phyloP scores from a whole-genome alignment of 257 asterid genomes.

The Solanum rostratum region DNA sequence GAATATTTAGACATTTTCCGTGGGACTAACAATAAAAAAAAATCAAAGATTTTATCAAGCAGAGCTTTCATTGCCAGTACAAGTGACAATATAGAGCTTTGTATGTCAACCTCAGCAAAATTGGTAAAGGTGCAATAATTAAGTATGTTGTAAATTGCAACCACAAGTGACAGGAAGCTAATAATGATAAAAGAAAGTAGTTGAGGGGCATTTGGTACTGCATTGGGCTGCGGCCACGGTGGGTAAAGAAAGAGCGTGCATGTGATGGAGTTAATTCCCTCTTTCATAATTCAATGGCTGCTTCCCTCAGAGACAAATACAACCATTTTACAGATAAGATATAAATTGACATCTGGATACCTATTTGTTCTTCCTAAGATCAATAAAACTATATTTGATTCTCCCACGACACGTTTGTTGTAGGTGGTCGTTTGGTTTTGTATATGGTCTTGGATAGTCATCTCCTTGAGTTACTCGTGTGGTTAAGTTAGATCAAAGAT shows the following conservation, averaged over 20 bases:
- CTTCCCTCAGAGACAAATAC: neutral
- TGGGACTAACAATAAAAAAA: neutral
- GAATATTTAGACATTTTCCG: neutral
- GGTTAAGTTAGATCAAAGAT: neutral
- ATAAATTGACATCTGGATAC: neutral
- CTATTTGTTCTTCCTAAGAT: neutral
- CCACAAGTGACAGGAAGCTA: neutral
- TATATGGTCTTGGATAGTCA: too few relatives aligned
- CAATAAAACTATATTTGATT: neutral
- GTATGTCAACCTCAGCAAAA: neutral
- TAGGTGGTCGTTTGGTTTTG: neutral
- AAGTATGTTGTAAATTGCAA: neutral
- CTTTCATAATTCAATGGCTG: too few relatives aligned
- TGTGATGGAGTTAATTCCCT: constrained; percentile 4
- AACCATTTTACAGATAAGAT: neutral
- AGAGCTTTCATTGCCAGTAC: neutral
- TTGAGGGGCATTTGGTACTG: neutral
- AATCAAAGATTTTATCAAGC: neutral
- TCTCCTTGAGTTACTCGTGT: neutral
- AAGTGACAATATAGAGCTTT: neutral
- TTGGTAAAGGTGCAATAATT: neutral
- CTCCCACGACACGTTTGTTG: neutral
- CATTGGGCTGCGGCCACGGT: constrained; percentile 3
- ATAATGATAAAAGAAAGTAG: neutral
- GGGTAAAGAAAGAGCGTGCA: neutral